phyloP scores from a whole-genome alignment of 2,329 filamentous ascomycete species.

The Diaporthe velutina region DNA sequence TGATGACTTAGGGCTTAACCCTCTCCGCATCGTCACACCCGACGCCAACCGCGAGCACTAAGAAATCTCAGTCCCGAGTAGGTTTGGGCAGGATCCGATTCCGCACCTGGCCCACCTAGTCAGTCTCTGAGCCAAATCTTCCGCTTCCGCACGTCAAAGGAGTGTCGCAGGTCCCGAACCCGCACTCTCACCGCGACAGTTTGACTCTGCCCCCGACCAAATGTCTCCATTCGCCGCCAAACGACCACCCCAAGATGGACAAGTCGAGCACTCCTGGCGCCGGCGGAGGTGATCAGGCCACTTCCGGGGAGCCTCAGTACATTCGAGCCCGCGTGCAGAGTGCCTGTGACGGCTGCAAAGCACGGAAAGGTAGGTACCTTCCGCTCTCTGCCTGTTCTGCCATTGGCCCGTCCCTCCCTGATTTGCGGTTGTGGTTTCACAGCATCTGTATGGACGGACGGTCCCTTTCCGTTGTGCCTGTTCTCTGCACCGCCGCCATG shows the following conservation, averaged over 20 bases:
- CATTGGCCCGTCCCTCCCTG: conserved; percentile 41
- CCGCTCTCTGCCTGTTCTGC: not conserved
- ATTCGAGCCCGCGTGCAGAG: conserved; percentile 60
- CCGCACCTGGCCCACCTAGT: not conserved
- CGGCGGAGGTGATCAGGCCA: conserved; percentile 29
- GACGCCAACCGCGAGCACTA: not conserved
- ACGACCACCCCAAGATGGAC: conserved; percentile 15
- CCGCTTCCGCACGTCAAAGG: conserved; percentile 15
- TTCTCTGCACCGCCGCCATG: not conserved
- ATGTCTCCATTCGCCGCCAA: conserved; percentile 24
- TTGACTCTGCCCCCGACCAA: conserved; percentile 24
- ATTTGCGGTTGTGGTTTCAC: not conserved
- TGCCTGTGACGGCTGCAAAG: conserved; percentile 68
- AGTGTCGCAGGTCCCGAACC: not conserved
- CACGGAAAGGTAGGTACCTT: conserved; percentile 56
- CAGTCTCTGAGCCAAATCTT: not conserved
- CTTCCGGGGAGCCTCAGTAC: conserved; percentile 31
- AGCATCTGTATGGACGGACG: not conserved
- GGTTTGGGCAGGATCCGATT: not conserved
- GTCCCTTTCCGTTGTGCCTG: not conserved
- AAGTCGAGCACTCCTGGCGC: conserved; percentile 29
- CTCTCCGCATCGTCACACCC: not conserved
- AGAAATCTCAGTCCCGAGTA: not conserved
- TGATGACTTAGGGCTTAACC: not conserved
- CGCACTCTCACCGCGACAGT: not conserved